Conservation (phyloP, 768 basidiomycete genomes). For the Lentinula raphanica region DNA sequence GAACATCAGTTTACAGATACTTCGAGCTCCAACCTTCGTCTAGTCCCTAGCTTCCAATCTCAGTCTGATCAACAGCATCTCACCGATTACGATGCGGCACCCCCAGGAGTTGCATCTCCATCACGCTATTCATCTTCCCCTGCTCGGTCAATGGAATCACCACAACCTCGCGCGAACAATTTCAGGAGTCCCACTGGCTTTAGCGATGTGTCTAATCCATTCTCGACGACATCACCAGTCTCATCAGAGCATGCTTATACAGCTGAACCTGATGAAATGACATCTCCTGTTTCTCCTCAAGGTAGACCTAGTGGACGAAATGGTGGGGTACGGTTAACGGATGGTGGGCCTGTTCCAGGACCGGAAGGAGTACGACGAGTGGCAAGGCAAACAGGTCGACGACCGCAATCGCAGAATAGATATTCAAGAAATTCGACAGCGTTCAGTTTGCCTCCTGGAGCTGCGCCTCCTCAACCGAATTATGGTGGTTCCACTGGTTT, state of each 20-base stretch:
- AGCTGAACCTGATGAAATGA: conserved; percentile 29
- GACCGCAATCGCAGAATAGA: conserved; percentile 64
- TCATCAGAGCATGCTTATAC: conserved; percentile 33
- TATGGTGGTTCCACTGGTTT: conserved; percentile 1
- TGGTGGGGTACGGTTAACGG: conserved; percentile 68
- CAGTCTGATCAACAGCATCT: conserved; percentile 24
- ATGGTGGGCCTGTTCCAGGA: conserved; percentile 78
- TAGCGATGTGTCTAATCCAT: conserved; percentile 53
- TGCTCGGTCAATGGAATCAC: conserved; percentile 7
- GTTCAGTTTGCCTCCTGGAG: conserved; percentile 65
- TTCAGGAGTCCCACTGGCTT: conserved; percentile 28
- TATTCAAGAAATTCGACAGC: conserved; percentile 60
- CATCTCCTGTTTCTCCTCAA: conserved; percentile 32
- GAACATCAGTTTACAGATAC: conserved; percentile 39
- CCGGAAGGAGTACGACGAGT: conserved; percentile 78
- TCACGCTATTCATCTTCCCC: conserved; percentile 15
- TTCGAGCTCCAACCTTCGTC: conserved; percentile 36
- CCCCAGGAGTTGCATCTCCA: conserved; percentile 19
- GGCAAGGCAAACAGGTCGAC: conserved; percentile 51
- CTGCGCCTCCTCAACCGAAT: conserved; percentile 55
- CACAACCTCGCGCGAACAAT: neutral
- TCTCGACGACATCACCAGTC: conserved; percentile 35
- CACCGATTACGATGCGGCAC: conserved; percentile 27
- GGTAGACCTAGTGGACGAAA: conserved; percentile 29
- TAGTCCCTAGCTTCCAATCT: conserved; percentile 36